Evolutionary conservation across 2,329 filamentous ascomycete species (phyloP), one percentile per base, ranked within the genome.

Genomic region (Fusarium scirpi): DNA sequence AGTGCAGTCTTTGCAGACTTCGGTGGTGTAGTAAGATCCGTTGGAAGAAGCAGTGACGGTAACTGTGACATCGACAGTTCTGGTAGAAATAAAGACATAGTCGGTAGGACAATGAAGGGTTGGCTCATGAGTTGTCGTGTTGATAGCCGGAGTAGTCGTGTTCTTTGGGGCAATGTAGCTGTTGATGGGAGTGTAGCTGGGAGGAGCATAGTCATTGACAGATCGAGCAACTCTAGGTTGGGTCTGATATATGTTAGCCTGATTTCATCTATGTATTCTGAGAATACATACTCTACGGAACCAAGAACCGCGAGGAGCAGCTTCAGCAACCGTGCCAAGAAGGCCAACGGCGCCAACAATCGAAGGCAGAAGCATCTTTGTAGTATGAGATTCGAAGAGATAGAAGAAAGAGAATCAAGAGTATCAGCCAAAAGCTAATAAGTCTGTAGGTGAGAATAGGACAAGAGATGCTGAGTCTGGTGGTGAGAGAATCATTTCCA

Each of bases 41-140:
- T 74, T 67, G 32, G 77, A 66, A 4, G 75, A 72, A 30, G 76
- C 74, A 16, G 79, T 80, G 41, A 80, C 73, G 15, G 79, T 79
- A 2, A 80, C 55, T 13, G 79, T 80, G 18, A 80, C 70, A 27
- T 81, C 79, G 10, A 80, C 55, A 6, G 77, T 81, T 30, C 70
- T 75, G 4, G 76, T 80, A 15, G 76, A 76, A 52, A 77, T 64
- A 15, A 77, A 58, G 7, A 78, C 56, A 11, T 69, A 74, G 8
- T 56, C 57, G 3, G 69, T 70, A 25, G 75, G 72, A 20, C 77
- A 79, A 15, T 71, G 71, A 11, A 62, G 52, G 13, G 29, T 58
- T 22, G 66, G 29, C 13, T 58, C 44, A 45, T 64, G 38, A 24
- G 57, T 67, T 48, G 64, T 55, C 34, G 64, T 57, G 43, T 47